Evolutionary conservation across 225 moss, liverwort and hornwort species (phyloP), one percentile per base, ranked within the genome.

Genomic region (Neckera pumila): DNA sequence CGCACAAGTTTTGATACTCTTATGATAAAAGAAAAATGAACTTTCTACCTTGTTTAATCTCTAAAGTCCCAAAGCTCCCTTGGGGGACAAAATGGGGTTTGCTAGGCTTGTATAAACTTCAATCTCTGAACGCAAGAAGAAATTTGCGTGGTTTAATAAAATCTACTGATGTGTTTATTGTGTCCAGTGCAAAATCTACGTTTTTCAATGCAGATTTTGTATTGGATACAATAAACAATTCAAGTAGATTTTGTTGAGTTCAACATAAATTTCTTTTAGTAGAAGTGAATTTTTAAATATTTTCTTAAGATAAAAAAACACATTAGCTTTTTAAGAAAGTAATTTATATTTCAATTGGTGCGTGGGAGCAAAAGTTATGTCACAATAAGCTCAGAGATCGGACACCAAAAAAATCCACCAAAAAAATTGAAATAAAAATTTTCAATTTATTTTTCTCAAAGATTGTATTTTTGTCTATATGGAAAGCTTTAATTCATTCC

Each of bases 61-160:
- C 19, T 31, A 11, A 75, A 49, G 51, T 49, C 12, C 20, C 13
- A 13, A 33, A 12, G 12, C 21, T 21, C 14, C 21, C 2, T 19
- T 13, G 0, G 1, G 0, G 2, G 1, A 47, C 2, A 47, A 47
- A 74, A 47, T 11, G 3, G 11, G 0, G 13, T 21, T 76, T 13
- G 10, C 1, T 34, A 34, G 34, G 34, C 20, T 51, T 1, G 2
- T 20, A 1, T 6, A 20, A 15, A 75, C 31, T 2, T 75, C 49
- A 49, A 49, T 75, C 7, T 19, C 31, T 30, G n/a, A n/a, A n/a
- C n/a, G n/a, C n/a, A n/a, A n/a, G n/a, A n/a, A n/a, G n/a, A n/a
- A n/a, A n/a, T n/a, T n/a, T n/a, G n/a, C n/a, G n/a, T n/a, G n/a
- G n/a, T n/a, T n/a, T n/a, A n/a, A n/a, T n/a, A n/a, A n/a, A n/a